Evolutionary conservation across 1,139 yeast genomes (phyloP).

Genomic region (Magnusiomyces ingens): DNA sequence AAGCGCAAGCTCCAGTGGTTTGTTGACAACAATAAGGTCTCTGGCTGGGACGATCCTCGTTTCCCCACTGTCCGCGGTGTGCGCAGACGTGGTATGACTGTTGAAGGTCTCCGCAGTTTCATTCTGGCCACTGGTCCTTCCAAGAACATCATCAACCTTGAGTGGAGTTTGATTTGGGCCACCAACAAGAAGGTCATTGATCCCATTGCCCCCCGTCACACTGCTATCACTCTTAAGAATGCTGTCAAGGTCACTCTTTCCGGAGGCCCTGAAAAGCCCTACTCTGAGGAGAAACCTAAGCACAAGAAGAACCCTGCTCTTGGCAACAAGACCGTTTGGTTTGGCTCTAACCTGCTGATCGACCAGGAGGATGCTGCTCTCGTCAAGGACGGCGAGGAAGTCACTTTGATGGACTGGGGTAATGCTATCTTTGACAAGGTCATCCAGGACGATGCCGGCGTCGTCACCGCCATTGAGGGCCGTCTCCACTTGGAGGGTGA

Average conservation of each 20-base stretch:
- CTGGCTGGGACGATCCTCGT: constrained; percentile 97
- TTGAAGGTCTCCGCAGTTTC: constrained; percentile 90
- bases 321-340: constrained; percentile 76
- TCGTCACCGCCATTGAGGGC: constrained; percentile 62
- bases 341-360: constrained; percentile 55
- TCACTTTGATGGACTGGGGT: constrained; percentile 99
- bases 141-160: constrained; percentile 88
- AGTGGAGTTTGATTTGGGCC: constrained; percentile 97
- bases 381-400: constrained; percentile 66
- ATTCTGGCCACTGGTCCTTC: constrained; percentile 96
- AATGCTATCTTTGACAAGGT: constrained; percentile 76
- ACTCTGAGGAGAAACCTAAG: constrained; percentile 71
- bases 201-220: constrained; percentile 92
- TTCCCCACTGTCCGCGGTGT: constrained; percentile 99
- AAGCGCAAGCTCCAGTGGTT: constrained; percentile 98
- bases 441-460: constrained; percentile 47
- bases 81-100: constrained; percentile 98
- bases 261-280: constrained; percentile 54
- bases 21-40: constrained; percentile 79
- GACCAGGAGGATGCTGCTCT: constrained; percentile 87
- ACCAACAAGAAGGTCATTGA: constrained; percentile 93
- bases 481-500: constrained; percentile 91
- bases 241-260: constrained; percentile 49
- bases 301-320: constrained; percentile 94
- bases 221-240: constrained; percentile 59